These are phyloP conservation scores for Anisogramma anomala DNA, from an alignment of 2,329 filamentous ascomycete genomes.

Conservation along the genomic window DNA sequence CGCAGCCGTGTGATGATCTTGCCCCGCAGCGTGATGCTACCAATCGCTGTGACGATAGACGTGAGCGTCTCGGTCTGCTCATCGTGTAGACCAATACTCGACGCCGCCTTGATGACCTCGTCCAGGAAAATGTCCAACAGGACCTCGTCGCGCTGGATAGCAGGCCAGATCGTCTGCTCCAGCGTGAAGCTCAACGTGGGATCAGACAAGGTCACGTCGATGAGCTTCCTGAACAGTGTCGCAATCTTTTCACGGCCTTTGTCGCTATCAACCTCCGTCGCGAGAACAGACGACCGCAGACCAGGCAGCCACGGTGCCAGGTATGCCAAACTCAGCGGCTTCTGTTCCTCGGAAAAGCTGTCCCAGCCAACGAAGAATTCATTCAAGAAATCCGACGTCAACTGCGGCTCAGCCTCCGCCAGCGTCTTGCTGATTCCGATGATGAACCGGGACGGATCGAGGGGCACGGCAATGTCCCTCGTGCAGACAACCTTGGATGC, in stretches of 20 bases:
- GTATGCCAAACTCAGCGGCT: slow-evolving; percentile 54
- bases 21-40: slow-evolving; percentile 53
- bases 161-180: slow-evolving; percentile 56
- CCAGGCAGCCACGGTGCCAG: slow-evolving; percentile 59
- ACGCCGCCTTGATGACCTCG: slow-evolving; percentile 52
- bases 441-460: slow-evolving; percentile 53
- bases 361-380: slow-evolving; percentile 65
- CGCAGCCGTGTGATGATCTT: slow-evolving; percentile 54
- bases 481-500: slow-evolving; percentile 50
- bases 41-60: slow-evolving; percentile 51
- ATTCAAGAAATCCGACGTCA: slow-evolving; percentile 59
- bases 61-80: slow-evolving; percentile 49
- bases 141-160: slow-evolving; percentile 52
- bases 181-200: slow-evolving; percentile 46
- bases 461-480: slow-evolving; percentile 53
- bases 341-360: slow-evolving; percentile 55
- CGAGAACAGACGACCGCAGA: slow-evolving; percentile 47
- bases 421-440: slow-evolving; percentile 54
- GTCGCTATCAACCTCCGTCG: slow-evolving; percentile 49
- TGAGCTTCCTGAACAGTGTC: slow-evolving; percentile 51
- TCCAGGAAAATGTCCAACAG: slow-evolving; percentile 57
- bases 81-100: slow-evolving; percentile 45
- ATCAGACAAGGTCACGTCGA: slow-evolving; percentile 53
- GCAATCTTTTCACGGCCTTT: slow-evolving; percentile 56
- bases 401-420: slow-evolving; percentile 51